phyloP scores from a whole-genome alignment of 495 filamentous ascomycete genomes.

The Penicillium manginii region DNA sequence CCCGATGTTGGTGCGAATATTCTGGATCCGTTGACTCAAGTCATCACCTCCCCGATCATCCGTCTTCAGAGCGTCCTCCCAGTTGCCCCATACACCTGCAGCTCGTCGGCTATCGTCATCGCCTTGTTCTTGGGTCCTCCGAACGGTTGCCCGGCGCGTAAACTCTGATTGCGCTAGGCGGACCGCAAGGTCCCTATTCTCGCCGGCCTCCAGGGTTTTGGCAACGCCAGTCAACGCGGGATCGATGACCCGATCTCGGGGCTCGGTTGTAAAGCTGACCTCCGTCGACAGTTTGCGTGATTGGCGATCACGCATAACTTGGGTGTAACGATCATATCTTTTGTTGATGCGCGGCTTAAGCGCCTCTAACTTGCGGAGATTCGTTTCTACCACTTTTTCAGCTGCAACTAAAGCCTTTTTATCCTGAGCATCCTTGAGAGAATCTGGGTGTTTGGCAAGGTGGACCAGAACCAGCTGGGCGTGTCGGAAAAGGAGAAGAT shows the following conservation, averaged over 20 bases:
- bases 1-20: slow-evolving; percentile 44
- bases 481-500: slow-evolving; percentile 83
- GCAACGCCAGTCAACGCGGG: slow-evolving; percentile 45
- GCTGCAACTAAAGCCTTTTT: slow-evolving; percentile 51
- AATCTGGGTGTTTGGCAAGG: slow-evolving; percentile 63
- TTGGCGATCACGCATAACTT: slow-evolving; percentile 55
- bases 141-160: slow-evolving; percentile 63
- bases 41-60: slow-evolving; percentile 37
- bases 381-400: slow-evolving; percentile 55
- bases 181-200: slow-evolving; percentile 77
- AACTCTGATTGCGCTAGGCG: slow-evolving; percentile 77
- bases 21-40: slow-evolving; percentile 52
- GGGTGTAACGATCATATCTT: slow-evolving; percentile 63
- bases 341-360: slow-evolving; percentile 70
- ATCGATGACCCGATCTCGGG: slow-evolving; percentile 33
- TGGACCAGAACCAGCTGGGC: slow-evolving; percentile 68
- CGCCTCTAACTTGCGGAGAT: slow-evolving; percentile 62
- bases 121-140: slow-evolving; percentile 55
- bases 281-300: slow-evolving; percentile 32
- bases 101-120: slow-evolving; percentile 58
- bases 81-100: slow-evolving; percentile 67
- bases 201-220: slow-evolving; percentile 65
- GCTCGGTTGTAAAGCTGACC: slow-evolving; percentile 14
- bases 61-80: slow-evolving; percentile 47
- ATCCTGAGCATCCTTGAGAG: slow-evolving; percentile 48